phyloP scores from a whole-genome alignment of 2,329 filamentous ascomycete genomes.

The Aspergillus sp. region DNA sequence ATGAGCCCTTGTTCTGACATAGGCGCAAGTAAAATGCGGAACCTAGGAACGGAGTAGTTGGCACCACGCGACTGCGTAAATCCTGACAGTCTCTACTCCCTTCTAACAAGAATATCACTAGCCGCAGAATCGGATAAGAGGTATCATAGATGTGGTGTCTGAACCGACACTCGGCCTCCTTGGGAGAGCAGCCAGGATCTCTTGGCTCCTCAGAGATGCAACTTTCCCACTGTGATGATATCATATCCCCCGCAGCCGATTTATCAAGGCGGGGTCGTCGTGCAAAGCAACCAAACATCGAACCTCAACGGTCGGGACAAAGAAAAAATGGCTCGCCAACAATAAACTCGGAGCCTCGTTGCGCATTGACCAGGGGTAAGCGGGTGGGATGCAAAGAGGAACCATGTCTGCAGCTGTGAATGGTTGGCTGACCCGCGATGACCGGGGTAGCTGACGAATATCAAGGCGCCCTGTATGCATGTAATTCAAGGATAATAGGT shows the following conservation, averaged over 20 bases:
- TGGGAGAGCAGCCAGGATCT: too few relatives aligned
- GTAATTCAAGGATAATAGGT: background rate
- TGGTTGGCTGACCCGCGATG: background rate
- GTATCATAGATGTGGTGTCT: too few relatives aligned
- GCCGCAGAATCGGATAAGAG: too few relatives aligned
- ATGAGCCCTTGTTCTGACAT: too few relatives aligned
- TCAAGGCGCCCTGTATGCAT: background rate
- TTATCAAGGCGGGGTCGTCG: background rate
- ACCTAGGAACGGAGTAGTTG: too few relatives aligned
- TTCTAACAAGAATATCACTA: too few relatives aligned
- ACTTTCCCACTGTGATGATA: background rate
- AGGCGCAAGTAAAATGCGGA: too few relatives aligned
- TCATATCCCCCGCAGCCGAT: background rate
- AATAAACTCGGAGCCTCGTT: slow-evolving; percentile 4
- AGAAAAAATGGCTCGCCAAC: background rate
- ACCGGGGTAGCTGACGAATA: background rate
- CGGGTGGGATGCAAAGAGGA: background rate
- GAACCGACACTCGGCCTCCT: too few relatives aligned
- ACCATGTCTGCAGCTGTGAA: background rate
- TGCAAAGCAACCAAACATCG: background rate
- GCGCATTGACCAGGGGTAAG: background rate
- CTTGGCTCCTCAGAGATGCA: too few relatives aligned
- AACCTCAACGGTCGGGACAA: background rate
- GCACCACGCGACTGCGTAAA: too few relatives aligned
- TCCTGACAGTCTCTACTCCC: too few relatives aligned